Evolutionary conservation across 257 asterid genomes (phyloP).

Genomic region (Rauvolfia tetraphylla): DNA sequence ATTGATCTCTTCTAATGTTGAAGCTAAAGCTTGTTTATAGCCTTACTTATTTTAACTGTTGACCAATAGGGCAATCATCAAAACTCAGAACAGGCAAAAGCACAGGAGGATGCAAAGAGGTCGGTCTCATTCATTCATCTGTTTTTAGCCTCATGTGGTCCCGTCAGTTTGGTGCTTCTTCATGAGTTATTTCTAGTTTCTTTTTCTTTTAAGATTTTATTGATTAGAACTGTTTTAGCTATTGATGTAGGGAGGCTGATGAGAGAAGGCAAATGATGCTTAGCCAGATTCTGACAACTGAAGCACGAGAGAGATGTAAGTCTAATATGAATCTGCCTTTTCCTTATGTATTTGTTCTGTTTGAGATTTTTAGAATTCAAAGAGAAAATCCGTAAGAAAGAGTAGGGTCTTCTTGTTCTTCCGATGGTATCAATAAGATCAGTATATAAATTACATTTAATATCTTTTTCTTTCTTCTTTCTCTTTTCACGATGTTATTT

Average conservation of each 20-base stretch:
- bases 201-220: neutral
- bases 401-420: neutral
- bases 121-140: constrained; percentile 24
- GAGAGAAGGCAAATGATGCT: constrained; percentile 90
- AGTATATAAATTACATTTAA: neutral
- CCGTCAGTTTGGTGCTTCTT: neutral
- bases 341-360: neutral
- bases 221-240: constrained; percentile 19
- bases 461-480: too few relatives aligned
- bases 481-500: neutral
- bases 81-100: constrained; percentile 74
- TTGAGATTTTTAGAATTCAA: neutral
- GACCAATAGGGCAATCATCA: constrained; percentile 58
- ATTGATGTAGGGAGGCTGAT: constrained; percentile 74
- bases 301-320: constrained; percentile 88
- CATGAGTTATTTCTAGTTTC: constrained; percentile 7
- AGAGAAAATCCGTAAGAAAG: neutral
- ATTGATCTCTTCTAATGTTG: neutral
- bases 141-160: constrained; percentile 1
- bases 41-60: constrained; percentile 16
- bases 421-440: neutral
- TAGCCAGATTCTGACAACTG: constrained; percentile 63
- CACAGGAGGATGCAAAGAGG: constrained; percentile 95
- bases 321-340: neutral
- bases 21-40: constrained; percentile 30